Conservation (phyloP, 495 filamentous ascomycete species). For the Neurospora discreta region DNA sequence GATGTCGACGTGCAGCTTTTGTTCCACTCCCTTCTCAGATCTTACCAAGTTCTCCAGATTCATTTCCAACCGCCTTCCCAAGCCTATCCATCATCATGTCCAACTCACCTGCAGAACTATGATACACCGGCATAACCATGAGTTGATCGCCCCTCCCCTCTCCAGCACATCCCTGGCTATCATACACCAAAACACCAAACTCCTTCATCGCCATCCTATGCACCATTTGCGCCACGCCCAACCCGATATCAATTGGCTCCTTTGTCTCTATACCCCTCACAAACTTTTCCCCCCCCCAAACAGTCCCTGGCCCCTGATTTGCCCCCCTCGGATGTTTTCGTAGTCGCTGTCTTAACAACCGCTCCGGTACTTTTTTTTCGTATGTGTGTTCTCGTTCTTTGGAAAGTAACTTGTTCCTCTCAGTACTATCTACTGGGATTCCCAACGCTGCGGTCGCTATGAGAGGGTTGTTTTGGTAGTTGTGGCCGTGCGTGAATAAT, state of each 20-base stretch:
- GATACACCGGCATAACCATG: constrained; percentile 44
- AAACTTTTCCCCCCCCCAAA: constrained; percentile 55
- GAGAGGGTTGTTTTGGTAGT: constrained; percentile 49
- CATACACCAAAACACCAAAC: constrained; percentile 55
- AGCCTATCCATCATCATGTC: constrained; percentile 39
- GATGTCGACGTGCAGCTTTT: neutral
- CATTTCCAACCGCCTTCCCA: neutral
- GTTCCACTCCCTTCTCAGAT: neutral
- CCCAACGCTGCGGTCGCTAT: constrained; percentile 43
- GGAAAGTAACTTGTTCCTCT: constrained; percentile 36
- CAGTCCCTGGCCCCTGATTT: constrained; percentile 50
- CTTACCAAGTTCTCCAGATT: neutral
- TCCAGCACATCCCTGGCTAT: constrained; percentile 53
- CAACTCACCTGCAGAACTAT: constrained; percentile 31
- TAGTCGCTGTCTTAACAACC: constrained; percentile 30
- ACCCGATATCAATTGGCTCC: constrained; percentile 30
- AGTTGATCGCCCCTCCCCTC: constrained; percentile 58
- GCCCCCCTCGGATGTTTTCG: constrained; percentile 40
- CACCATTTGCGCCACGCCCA: constrained; percentile 33
- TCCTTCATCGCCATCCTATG: constrained; percentile 38
- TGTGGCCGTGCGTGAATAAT: constrained; percentile 46
- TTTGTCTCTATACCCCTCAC: constrained; percentile 38
- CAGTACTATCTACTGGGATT: constrained; percentile 41
- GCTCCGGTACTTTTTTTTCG: constrained; percentile 36
- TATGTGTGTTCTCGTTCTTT: constrained; percentile 40